Percentiles rank a stretch among this genome's conserved stretches.
Evolutionary conservation across 305 asterid species (phyloP).

Genomic region (Ruellia speciosa): DNA sequence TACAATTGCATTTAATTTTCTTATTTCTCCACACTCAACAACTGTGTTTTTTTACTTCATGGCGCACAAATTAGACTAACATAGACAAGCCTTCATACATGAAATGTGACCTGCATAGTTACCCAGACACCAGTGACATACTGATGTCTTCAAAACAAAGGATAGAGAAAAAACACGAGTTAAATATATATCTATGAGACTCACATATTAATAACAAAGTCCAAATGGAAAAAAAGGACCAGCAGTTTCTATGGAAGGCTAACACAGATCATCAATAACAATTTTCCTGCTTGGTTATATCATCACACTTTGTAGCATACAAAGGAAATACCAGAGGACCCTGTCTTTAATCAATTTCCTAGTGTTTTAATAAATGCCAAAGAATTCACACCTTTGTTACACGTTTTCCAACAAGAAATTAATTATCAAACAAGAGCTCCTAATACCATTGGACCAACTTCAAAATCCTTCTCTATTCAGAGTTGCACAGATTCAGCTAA

Average conservation of each 20-base stretch:
- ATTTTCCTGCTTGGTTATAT: neutral
- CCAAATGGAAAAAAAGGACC: neutral
- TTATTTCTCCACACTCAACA: neutral
- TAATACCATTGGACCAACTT: neutral
- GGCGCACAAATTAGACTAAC: neutral
- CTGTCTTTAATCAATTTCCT: neutral
- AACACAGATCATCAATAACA: too few species aligned
- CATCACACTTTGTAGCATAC: slow-evolving; percentile 4
- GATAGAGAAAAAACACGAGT: neutral
- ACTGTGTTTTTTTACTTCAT: too few species aligned
- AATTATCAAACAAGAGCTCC: neutral
- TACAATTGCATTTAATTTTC: neutral
- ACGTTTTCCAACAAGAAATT: neutral
- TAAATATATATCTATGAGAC: too few species aligned
- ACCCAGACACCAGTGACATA: neutral
- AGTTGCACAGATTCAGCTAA: slow-evolving; percentile 5
- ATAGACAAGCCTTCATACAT: slow-evolving; percentile 1
- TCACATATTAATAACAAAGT: neutral
- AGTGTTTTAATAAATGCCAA: neutral
- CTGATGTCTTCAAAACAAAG: neutral
- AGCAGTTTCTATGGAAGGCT: neutral
- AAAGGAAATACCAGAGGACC: neutral
- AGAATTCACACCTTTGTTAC: neutral
- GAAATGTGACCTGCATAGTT: neutral
- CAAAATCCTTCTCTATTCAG: neutral